Base-by-base conservation (phyloP, 345 rosid species). In the Rhizophora mangle region DNA sequence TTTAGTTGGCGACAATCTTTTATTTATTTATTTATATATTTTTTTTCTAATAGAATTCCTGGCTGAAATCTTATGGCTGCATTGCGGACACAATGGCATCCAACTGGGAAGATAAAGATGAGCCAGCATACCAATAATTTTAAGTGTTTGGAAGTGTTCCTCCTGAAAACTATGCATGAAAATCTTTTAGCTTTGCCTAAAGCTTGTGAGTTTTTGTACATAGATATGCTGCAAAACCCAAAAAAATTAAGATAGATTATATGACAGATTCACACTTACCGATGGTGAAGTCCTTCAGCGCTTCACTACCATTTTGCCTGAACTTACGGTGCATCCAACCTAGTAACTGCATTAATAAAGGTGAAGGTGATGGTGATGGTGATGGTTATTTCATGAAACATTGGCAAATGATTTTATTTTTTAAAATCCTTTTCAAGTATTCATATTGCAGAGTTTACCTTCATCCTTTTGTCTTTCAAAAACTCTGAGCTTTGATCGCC, bases 281-380 rank as follows among this genome's bases (percentile, higher is more conserved):
- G 6, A 82, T 71, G 60, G 76, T 78, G 60, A 82, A 82, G 75
- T 90, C 96, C 77, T 80, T 88, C 67, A 80, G 69, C 8, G 82
- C 82, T 65, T 88, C 93, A 53, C 78, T 68, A 73, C 86, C 81
- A 63, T 79, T 82, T 62, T 86, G 93, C 69, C 93, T 82, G 56
- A 88, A 82, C 80, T 90, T 90, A 0, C 96, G 86, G 74, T 90
- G 93, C 96, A 90, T 88, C 96, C 96, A 90, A 68, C 87, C 91
- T 36, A 86, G 85, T 73, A 90, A 82, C 93, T 90, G 82, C 86
- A 79, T 43, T 43, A 43, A 61, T 71, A 70, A 70, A 57, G 52
- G 66, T 71, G 60, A 52, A 71, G 46, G n/a, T 22, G 19, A 13
- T 19, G 52, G 66, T 71, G 60, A 52, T 69, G 46, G n/a, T 22